Conservation (phyloP, 192 early-diverging fungal genomes). For the Thoreauomyces humboldtii region DNA sequence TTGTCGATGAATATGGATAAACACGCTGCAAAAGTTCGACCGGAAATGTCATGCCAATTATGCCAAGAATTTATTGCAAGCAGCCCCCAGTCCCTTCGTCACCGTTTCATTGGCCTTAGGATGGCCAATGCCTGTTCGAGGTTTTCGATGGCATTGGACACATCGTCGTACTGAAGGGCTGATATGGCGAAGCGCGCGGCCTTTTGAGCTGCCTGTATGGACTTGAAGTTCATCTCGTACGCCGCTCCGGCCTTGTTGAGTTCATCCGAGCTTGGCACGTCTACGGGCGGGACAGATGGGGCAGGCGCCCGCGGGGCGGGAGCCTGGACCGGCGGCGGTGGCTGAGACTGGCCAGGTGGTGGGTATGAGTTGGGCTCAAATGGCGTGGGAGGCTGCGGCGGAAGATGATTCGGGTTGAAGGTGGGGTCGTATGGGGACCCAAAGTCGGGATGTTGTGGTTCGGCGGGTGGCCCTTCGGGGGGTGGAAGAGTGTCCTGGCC, state of each 20-base stretch:
- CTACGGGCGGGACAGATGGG: too few relatives aligned
- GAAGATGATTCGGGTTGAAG: slow-evolving; percentile 18
- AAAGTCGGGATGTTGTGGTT: slow-evolving; percentile 23
- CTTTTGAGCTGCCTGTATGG: slow-evolving; percentile 72
- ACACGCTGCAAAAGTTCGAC: too few relatives aligned
- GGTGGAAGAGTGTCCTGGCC: slow-evolving; percentile 1
- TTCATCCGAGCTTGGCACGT: too few relatives aligned
- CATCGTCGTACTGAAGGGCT: slow-evolving; percentile 92
- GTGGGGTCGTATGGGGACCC: slow-evolving; percentile 25
- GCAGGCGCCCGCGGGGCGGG: too few relatives aligned
- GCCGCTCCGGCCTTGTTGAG: background rate
- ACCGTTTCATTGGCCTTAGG: slow-evolving; percentile 13
- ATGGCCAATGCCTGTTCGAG: slow-evolving; percentile 41
- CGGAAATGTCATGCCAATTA: too few relatives aligned
- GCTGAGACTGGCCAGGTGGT: slow-evolving; percentile 14
- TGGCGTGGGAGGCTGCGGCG: slow-evolving; percentile 4
- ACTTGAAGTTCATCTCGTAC: slow-evolving; percentile 28
- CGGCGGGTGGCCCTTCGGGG: background rate
- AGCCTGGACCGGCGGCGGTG: too few relatives aligned
- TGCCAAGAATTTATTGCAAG: too few relatives aligned
- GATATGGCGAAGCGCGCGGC: slow-evolving; percentile 88
- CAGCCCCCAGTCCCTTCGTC: too few relatives aligned
- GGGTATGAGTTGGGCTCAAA: slow-evolving; percentile 11
- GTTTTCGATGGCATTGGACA: slow-evolving; percentile 71
- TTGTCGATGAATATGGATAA: too few relatives aligned